A percentile compares a stretch with the other conserved stretches of the same genome.
These are phyloP conservation scores for Tremella yokohamensis DNA, from an alignment of 768 basidiomycete genomes.

Conservation along the genomic window DNA sequence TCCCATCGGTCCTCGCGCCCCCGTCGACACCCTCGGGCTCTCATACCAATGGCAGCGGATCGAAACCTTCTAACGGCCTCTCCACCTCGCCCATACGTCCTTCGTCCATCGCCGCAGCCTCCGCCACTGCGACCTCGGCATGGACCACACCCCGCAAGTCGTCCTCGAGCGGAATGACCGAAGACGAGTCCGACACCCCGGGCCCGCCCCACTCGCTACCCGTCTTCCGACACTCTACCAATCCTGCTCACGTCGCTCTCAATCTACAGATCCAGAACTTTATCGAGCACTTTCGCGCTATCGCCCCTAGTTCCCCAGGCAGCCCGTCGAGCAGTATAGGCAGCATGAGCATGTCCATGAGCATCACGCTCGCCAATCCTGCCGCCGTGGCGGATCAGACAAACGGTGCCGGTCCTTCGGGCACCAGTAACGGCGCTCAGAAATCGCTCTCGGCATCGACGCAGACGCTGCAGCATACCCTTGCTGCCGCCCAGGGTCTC, in stretches of 20 bases:
- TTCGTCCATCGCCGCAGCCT: not conserved
- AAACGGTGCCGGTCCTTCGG: slow-evolving; percentile 1
- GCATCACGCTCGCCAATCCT: no score
- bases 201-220: slow-evolving; percentile 21
- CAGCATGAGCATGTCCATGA: slow-evolving; percentile 20
- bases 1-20: slow-evolving; percentile 64
- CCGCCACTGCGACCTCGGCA: not conserved
- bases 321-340: slow-evolving; percentile 66
- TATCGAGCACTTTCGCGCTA: slow-evolving; percentile 66
- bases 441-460: not conserved
- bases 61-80: not conserved
- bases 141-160: no score
- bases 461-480: slow-evolving; percentile 36
- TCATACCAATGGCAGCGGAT: slow-evolving; percentile 1
- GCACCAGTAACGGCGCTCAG: no score
- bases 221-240: slow-evolving; percentile 54
- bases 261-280: slow-evolving; percentile 85
- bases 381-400: slow-evolving; percentile 3
- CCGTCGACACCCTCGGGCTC: not conserved
- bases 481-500: slow-evolving; percentile 59
- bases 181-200: not conserved
- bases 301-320: slow-evolving; percentile 66
- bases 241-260: slow-evolving; percentile 71
- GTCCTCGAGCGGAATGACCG: no score
- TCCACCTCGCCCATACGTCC: not conserved